Evolutionary conservation across 345 rosid species (phyloP).

Genomic region (Physaria fendleri): DNA sequence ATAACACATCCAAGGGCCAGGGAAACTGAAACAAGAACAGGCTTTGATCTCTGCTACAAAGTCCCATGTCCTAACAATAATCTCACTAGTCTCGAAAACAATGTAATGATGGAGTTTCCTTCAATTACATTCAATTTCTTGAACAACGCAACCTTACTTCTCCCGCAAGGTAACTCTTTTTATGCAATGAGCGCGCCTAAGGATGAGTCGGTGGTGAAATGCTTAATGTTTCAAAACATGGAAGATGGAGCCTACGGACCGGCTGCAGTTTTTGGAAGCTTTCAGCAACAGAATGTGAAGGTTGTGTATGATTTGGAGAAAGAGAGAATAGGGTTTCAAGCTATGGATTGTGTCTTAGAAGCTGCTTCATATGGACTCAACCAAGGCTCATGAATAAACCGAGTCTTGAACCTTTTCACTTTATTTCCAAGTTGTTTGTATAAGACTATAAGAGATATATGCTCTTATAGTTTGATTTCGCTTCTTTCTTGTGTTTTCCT

Average conservation of each 20-base stretch:
- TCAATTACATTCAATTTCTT: constrained; percentile 59
- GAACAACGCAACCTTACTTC: constrained; percentile 58
- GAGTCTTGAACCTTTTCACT: neutral
- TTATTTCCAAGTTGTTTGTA: neutral
- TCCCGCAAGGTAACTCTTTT: constrained; percentile 56
- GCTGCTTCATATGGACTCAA: constrained; percentile 49
- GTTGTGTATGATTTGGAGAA: constrained; percentile 76
- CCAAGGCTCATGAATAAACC: constrained; percentile 27
- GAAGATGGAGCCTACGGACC: constrained; percentile 67
- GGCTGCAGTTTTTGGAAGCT: constrained; percentile 73
- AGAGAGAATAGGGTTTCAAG: constrained; percentile 68
- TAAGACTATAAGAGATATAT: too few species aligned
- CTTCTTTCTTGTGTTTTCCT: too few species aligned
- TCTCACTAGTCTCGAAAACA: constrained; percentile 21
- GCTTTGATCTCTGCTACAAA: constrained; percentile 74
- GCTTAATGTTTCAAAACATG: constrained; percentile 66
- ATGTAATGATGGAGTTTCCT: constrained; percentile 36
- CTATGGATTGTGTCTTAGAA: constrained; percentile 64
- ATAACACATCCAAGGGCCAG: constrained; percentile 55
- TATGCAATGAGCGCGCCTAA: constrained; percentile 70
- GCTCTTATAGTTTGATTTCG: too few species aligned
- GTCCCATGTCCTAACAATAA: constrained; percentile 59
- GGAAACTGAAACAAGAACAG: constrained; percentile 45
- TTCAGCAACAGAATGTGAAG: constrained; percentile 75
- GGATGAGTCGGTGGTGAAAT: constrained; percentile 59